Conservation (phyloP, 768 basidiomycete genomes). For the Pisolithus marmoratus region DNA sequence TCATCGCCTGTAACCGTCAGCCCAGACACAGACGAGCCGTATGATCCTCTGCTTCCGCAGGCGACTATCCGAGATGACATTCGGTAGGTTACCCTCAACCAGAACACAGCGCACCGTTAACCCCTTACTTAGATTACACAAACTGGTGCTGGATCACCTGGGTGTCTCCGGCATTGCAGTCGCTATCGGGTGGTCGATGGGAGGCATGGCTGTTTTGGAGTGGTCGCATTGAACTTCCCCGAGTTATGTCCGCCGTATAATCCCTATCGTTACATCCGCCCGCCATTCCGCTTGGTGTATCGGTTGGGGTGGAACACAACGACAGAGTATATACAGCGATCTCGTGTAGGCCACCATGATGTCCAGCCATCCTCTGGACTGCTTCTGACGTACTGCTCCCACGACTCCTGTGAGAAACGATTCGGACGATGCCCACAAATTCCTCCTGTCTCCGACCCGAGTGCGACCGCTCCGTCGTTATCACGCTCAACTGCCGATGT, state of each 20-base stretch:
- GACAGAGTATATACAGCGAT: slow-evolving; percentile 95
- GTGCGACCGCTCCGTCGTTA: slow-evolving; percentile 28
- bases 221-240: slow-evolving; percentile 82
- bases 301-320: slow-evolving; percentile 95
- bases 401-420: slow-evolving; percentile 90
- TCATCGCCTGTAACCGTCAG: slow-evolving; percentile 82
- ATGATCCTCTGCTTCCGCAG: slow-evolving; percentile 90
- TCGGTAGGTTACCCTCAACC: slow-evolving; percentile 43
- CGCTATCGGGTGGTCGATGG: slow-evolving; percentile 97
- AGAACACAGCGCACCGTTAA: neutral
- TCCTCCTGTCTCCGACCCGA: slow-evolving; percentile 20
- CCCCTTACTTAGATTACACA: slow-evolving; percentile 60
- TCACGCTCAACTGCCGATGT: slow-evolving; percentile 35
- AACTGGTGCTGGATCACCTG: slow-evolving; percentile 76
- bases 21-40: slow-evolving; percentile 67
- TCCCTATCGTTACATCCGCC: slow-evolving; percentile 93
- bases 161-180: slow-evolving; percentile 78
- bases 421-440: slow-evolving; percentile 81
- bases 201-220: slow-evolving; percentile 94
- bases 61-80: slow-evolving; percentile 94
- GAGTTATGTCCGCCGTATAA: slow-evolving; percentile 74
- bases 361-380: slow-evolving; percentile 76
- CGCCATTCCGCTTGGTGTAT: slow-evolving; percentile 99
- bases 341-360: slow-evolving; percentile 86
- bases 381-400: slow-evolving; percentile 84